Base-by-base conservation (phyloP, 2,329 filamentous ascomycete species). In the Furcasterigmium furcatum region DNA sequence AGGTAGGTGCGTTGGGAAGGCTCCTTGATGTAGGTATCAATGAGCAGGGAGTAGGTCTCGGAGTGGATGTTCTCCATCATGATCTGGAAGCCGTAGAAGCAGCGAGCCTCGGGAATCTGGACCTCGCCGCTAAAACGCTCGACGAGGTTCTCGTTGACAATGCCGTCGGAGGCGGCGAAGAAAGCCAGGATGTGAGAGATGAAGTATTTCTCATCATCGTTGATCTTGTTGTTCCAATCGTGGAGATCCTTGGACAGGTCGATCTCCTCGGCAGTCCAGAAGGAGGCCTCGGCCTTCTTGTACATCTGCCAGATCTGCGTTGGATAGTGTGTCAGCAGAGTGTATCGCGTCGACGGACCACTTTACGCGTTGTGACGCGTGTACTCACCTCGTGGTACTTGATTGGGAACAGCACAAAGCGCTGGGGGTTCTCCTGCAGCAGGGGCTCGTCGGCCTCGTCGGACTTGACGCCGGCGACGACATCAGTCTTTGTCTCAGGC, bases 21-120 rank as follows among this genome's bases (percentile, higher is more conserved):
- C 77, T 99, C 94, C 80, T 95, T 96, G 75, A 99, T 95, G 72
- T 99, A 99, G 52, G 92, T 96, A 70, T 99, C 94, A 67, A 99
- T 99, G 65, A 99, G 85, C 29, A 99, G 85, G 18, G 92, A 97
- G 82, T 99, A 99, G 45, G 94, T 99, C 77, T 99, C 94, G 14
- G 94, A 96, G 81, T 99, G 94, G 62, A 99, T 96, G 76, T 99
- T 99, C 80, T 99, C 94, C 89, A 99, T 97, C 94, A 99, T 99
- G 77, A 97, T 97, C 77, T 99, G 94, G 82, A 99, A 99, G 54
- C 94, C 94, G 71, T 99, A 99, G 81, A 99, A 99, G 84, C 94
- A 99, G 62, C 94, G 91, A 54, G 94, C 94, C 74, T 99, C 94
- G 10, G 94, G 92, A 48, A 97, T 85, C 74, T 99, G 94, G 24